Conservation (phyloP, 2,329 filamentous ascomycete genomes). For the Periconia sp. region DNA sequence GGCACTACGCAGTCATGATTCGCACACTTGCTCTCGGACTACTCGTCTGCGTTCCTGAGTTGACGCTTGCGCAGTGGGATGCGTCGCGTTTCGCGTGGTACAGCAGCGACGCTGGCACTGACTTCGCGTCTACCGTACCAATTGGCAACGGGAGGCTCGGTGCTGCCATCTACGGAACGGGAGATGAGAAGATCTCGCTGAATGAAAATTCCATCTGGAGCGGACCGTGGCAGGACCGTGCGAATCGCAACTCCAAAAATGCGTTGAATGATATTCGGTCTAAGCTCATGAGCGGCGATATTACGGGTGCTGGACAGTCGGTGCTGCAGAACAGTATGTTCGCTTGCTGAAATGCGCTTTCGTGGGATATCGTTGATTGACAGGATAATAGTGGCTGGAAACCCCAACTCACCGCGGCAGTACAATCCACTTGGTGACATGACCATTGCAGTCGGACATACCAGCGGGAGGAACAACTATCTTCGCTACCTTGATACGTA, state of each 20-base stretch:
- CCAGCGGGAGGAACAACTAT: constrained; percentile 2
- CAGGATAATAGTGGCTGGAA: neutral
- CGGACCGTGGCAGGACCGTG: constrained; percentile 12
- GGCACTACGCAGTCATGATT: neutral
- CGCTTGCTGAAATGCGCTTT: neutral
- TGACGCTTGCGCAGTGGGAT: neutral
- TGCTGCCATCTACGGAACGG: constrained; percentile 10
- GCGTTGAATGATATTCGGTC: constrained; percentile 6
- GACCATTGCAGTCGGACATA: constrained; percentile 9
- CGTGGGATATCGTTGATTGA: neutral
- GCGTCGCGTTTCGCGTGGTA: constrained; percentile 3
- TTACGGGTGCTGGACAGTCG: constrained; percentile 7
- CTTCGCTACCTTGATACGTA: constrained; percentile 9
- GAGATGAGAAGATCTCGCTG: constrained; percentile 9
- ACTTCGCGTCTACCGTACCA: neutral
- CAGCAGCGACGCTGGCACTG: neutral
- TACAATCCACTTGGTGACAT: constrained; percentile 4
- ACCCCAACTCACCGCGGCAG: constrained; percentile 1
- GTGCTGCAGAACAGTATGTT: constrained; percentile 2
- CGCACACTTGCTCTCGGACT: neutral
- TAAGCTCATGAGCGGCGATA: constrained; percentile 10
- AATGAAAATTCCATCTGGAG: constrained; percentile 19
- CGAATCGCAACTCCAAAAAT: constrained; percentile 3
- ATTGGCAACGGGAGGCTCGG: constrained; percentile 16
- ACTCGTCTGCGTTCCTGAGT: neutral